phyloP scores from a whole-genome alignment of 2,329 filamentous ascomycete species.

The Grosmannia serpens region DNA sequence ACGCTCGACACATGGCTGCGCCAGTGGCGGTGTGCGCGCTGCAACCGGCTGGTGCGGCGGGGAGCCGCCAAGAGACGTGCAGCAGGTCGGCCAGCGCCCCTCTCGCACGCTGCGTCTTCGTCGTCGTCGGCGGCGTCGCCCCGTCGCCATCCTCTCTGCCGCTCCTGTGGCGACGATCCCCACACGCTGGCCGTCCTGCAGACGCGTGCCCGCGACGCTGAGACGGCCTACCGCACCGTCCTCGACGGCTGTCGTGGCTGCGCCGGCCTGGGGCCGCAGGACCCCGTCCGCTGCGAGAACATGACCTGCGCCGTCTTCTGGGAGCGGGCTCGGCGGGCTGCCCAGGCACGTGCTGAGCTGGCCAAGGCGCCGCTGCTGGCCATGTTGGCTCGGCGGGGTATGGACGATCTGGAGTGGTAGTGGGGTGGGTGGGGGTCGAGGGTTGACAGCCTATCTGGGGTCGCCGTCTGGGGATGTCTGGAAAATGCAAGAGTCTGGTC shows the following conservation, averaged over 20 bases:
- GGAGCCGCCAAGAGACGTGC: background rate
- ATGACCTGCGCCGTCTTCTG: slow-evolving; percentile 92
- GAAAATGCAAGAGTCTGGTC: background rate
- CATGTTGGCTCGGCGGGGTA: slow-evolving; percentile 19
- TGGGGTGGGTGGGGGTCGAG: background rate
- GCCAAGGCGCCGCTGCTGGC: slow-evolving; percentile 23
- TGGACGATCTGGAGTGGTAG: slow-evolving; percentile 22
- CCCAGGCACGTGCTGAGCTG: slow-evolving; percentile 31
- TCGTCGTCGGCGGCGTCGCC: background rate
- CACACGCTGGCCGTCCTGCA: slow-evolving; percentile 54
- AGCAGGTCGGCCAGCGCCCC: slow-evolving; percentile 8
- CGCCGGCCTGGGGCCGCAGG: slow-evolving; percentile 57
- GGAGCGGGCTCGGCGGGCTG: slow-evolving; percentile 52
- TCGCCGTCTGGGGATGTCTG: background rate
- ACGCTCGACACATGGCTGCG: slow-evolving; percentile 95
- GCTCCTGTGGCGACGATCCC: slow-evolving; percentile 43
- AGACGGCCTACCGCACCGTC: slow-evolving; percentile 53
- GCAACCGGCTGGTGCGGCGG: slow-evolving; percentile 41
- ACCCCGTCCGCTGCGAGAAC: slow-evolving; percentile 78
- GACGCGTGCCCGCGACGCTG: slow-evolving; percentile 47
- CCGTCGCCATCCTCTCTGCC: slow-evolving; percentile 35
- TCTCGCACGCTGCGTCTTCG: background rate
- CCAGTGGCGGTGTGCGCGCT: slow-evolving; percentile 67
- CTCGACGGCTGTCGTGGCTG: slow-evolving; percentile 69
- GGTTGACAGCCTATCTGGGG: too few relatives aligned